Base-by-base conservation (phyloP, 2,329 filamentous ascomycete species). In the Teratosphaeria zuluensis region DNA sequence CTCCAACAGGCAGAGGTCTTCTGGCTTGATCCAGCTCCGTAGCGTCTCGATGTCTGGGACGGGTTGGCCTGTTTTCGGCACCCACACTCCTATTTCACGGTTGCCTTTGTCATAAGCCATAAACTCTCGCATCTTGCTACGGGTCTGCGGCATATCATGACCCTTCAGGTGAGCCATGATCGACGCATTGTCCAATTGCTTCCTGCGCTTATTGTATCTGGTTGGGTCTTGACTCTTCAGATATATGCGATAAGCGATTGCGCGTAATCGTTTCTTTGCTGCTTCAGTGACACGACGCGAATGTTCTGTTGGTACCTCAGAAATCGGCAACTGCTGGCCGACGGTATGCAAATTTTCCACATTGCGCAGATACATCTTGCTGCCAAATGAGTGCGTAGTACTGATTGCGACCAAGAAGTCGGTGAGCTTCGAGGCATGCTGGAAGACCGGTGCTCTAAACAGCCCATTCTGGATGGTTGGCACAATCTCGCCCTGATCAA, bases 81-180 rank as follows among this genome's bases (percentile, higher is more conserved):
- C 84, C 94, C 94, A 99, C 33, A 90, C 89, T 68, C 60, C 66
- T 24, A 65, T 65, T 1, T 86, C 83, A 24, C 91, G 88, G 69
- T 94, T 91, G 66, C 92, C 83, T 69, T 95, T 92, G 68, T 94
- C 88, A 70, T 96, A 97, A 54, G 85, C 82, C 65, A 99, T 85
- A 72, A 99, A 97, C 67, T 99, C 94, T 69, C 96, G 94, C 76
- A 99, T 86, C 74, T 97, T 96, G 69, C 95, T 92, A 35, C 94
- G 84, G 66, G 96, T 97, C 70, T 97, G 92, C 58, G 94, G 91
- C 70, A 97, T 92, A 21, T 90, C 94, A 5, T 91, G 94, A 46
- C 94, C 92, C 7, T 90, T 89, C 62, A 97, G 90, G 71, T 99
- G 94, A 52, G 85, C 68, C 64, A 76, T 76, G 65, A 80, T 76